Conservation (phyloP, 2,329 filamentous ascomycete genomes). For the Claviceps monticola region DNA sequence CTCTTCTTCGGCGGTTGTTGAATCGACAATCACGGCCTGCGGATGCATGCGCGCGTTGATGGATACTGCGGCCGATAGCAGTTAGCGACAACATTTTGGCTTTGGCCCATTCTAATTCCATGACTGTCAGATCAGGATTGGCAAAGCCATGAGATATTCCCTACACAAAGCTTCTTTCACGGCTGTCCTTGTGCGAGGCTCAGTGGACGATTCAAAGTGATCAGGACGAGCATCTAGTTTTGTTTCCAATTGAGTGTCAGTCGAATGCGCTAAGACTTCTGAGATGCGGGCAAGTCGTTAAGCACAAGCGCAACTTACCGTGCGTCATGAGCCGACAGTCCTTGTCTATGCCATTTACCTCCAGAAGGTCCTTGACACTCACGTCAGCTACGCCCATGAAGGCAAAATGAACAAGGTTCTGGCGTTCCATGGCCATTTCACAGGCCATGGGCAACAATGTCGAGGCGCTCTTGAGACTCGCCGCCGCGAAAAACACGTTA, state of each 20-base stretch:
- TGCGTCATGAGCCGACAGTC: constrained; percentile 52
- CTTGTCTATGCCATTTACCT: constrained; percentile 66
- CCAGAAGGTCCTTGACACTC: constrained; percentile 51
- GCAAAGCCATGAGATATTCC: background rate
- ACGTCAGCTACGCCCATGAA: constrained; percentile 64
- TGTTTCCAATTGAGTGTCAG: background rate
- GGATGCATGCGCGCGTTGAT: constrained; percentile 64
- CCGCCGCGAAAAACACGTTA: constrained; percentile 68
- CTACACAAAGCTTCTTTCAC: constrained; percentile 51
- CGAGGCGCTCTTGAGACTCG: constrained; percentile 58
- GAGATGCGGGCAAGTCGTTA: background rate
- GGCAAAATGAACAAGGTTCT: constrained; percentile 69
- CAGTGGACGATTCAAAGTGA: constrained; percentile 52
- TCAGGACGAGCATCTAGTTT: constrained; percentile 63
- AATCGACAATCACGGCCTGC: constrained; percentile 62
- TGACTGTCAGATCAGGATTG: background rate
- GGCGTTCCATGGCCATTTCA: constrained; percentile 58
- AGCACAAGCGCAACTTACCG: constrained; percentile 23
- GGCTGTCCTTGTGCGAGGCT: constrained; percentile 52
- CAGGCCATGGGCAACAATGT: constrained; percentile 71
- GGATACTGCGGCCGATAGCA: constrained; percentile 29
- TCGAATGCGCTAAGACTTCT: background rate
- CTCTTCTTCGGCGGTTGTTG: constrained; percentile 48
- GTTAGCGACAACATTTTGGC: background rate
- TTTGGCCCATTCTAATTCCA: background rate